A percentile compares a stretch with the other conserved stretches of the same genome.
Evolutionary conservation across 2,329 filamentous ascomycete genomes (phyloP).

Genomic region (Aschersonia sp.): DNA sequence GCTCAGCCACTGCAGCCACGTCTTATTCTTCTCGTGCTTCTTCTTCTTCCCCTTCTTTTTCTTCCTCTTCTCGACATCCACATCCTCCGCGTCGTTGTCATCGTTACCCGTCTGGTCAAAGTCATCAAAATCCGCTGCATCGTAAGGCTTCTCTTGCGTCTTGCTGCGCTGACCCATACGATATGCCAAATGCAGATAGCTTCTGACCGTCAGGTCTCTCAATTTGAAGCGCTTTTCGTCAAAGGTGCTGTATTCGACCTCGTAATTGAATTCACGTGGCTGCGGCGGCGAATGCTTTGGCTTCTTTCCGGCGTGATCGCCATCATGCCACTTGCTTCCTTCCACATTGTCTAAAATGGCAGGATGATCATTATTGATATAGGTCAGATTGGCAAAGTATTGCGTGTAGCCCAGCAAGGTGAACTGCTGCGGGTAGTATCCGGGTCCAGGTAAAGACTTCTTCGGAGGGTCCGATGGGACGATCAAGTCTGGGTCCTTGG

Average conservation of each 20-base stretch:
- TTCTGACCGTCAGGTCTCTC: constrained; percentile 72
- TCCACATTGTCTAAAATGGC: constrained; percentile 13
- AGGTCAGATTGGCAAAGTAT: constrained; percentile 88
- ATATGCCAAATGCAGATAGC: constrained; percentile 64
- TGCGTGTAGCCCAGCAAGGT: constrained; percentile 73
- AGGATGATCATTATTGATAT: constrained; percentile 56
- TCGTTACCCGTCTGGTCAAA: constrained; percentile 10
- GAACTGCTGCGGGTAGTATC: constrained; percentile 74
- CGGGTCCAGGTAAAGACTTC: constrained; percentile 65
- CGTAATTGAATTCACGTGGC: constrained; percentile 53
- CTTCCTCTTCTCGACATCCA: constrained; percentile 24
- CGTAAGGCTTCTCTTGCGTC: constrained; percentile 5
- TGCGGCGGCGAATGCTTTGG: constrained; percentile 34
- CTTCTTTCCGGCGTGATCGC: constrained; percentile 46
- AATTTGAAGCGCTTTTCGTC: constrained; percentile 62
- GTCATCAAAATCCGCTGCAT: constrained; percentile 14
- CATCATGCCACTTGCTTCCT: constrained; percentile 44
- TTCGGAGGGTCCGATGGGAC: constrained; percentile 62
- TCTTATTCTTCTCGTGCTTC: constrained; percentile 44
- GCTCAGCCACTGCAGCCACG: constrained; percentile 64
- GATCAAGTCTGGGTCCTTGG: constrained; percentile 44
- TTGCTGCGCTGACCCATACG: constrained; percentile 44
- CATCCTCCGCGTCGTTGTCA: constrained; percentile 13
- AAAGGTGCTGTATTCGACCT: constrained; percentile 78
- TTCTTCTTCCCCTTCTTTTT: constrained; percentile 34